A percentile compares a stretch with the other conserved stretches of the same genome.
phyloP scores from a whole-genome alignment of 176 grass and related monocot species.

The Musa schizocarpa region DNA sequence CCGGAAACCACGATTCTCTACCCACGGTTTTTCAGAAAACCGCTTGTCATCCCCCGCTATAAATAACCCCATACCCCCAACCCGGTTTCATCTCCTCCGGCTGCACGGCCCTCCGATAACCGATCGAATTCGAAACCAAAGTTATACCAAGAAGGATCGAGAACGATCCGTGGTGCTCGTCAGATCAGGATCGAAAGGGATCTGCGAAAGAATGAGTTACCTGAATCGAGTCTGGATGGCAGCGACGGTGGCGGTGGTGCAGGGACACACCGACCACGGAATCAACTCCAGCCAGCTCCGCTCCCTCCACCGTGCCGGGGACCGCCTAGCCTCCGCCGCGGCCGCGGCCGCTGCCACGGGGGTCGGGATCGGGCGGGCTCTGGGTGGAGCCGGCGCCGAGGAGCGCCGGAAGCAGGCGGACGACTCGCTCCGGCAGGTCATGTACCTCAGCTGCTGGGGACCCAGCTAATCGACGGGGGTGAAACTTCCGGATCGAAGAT shows the following conservation, averaged over 20 bases:
- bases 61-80: too few relatives aligned
- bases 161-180: background rate
- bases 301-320: slow-evolving; percentile 14
- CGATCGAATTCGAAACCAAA: too few relatives aligned
- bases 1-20: too few relatives aligned
- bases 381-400: slow-evolving; percentile 3
- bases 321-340: slow-evolving; percentile 12
- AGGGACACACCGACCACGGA: slow-evolving; percentile 25
- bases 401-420: background rate
- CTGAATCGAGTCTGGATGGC: slow-evolving; percentile 39
- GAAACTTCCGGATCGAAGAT: too few relatives aligned
- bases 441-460: slow-evolving; percentile 36
- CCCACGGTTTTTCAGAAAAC: too few relatives aligned
- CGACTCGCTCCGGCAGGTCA: slow-evolving; percentile 26
- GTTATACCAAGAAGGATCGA: too few relatives aligned
- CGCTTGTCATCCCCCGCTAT: too few relatives aligned
- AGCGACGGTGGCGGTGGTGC: slow-evolving; percentile 24
- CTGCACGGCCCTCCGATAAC: too few relatives aligned
- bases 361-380: slow-evolving; percentile 2
- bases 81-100: too few relatives aligned
- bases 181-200: background rate
- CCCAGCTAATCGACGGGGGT: slow-evolving; percentile 9
- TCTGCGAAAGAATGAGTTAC: slow-evolving; percentile 14
- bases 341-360: slow-evolving; percentile 2
- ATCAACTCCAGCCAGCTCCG: background rate